Percentiles rank a stretch among this genome's conserved stretches.
phyloP scores from a whole-genome alignment of 208 protist genomes.

The Crithidia fasciculata region DNA sequence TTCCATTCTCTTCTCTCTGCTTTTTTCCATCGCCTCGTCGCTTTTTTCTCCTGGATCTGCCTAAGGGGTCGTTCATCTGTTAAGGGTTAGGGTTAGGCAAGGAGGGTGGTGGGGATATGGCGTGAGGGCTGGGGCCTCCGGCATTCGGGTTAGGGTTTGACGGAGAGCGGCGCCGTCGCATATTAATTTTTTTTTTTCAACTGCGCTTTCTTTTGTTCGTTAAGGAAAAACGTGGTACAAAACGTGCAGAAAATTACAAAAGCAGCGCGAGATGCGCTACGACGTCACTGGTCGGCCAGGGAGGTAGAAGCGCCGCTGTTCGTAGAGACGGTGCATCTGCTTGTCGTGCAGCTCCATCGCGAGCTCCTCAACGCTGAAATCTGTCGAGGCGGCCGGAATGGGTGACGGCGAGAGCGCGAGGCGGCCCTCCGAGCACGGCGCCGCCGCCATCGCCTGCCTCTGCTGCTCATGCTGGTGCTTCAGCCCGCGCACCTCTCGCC shows the following conservation, averaged over 20 bases:
- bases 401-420: constrained; percentile 1
- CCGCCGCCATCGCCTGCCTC: too few relatives aligned
- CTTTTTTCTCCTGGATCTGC: too few relatives aligned
- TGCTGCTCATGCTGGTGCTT: constrained; percentile 2
- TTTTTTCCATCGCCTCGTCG: too few relatives aligned
- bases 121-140: too few relatives aligned
- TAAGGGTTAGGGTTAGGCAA: too few relatives aligned
- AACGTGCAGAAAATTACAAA: neutral
- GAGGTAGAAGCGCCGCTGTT: constrained; percentile 23
- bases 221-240: neutral
- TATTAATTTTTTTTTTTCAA: neutral
- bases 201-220: neutral
- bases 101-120: too few relatives aligned
- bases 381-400: neutral
- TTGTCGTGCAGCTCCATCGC: constrained; percentile 27
- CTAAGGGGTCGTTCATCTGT: too few relatives aligned
- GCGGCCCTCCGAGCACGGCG: too few relatives aligned
- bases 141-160: too few relatives aligned
- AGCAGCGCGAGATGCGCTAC: neutral
- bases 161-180: neutral
- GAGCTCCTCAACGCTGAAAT: constrained; percentile 28
- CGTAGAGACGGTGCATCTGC: constrained; percentile 26
- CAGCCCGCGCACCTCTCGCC: neutral
- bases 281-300: neutral
- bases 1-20: too few relatives aligned